These are phyloP conservation scores for Leccinum truebloodii DNA, from an alignment of 768 basidiomycete species.

Conservation along the genomic window DNA sequence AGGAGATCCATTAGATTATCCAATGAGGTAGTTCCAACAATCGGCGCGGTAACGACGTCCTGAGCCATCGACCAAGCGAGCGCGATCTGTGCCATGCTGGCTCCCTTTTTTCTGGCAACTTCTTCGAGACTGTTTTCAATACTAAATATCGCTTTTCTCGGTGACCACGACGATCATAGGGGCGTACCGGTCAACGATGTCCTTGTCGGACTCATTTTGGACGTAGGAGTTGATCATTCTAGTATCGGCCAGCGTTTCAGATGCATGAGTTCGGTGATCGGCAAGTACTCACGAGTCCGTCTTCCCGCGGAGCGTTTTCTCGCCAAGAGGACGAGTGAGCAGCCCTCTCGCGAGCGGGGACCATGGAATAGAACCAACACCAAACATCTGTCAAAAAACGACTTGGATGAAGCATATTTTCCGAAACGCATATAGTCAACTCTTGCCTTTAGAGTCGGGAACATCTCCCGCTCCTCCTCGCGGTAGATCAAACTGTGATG, in stretches of 20 bases:
- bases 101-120: conserved; percentile 5
- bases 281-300: conserved; percentile 1
- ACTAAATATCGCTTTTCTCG: background rate
- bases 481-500: conserved; percentile 57
- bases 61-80: conserved; percentile 9
- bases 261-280: background rate
- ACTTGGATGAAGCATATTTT: conserved; percentile 43
- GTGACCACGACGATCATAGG: too few relatives aligned
- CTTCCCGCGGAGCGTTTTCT: conserved; percentile 6
- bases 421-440: conserved; percentile 25
- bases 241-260: background rate
- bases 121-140: conserved; percentile 7
- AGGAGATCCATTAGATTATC: conserved; percentile 13
- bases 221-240: conserved; percentile 8
- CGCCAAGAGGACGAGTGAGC: conserved; percentile 5
- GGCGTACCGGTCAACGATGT: conserved; percentile 10
- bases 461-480: conserved; percentile 62
- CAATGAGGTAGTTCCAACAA: conserved; percentile 12
- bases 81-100: conserved; percentile 3
- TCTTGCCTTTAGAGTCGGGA: conserved; percentile 42
- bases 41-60: conserved; percentile 10
- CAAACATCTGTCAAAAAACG: conserved; percentile 35
- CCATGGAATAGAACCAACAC: conserved; percentile 9
- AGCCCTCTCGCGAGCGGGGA: conserved; percentile 7
- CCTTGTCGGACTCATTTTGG: conserved; percentile 13